Evolutionary conservation across 768 basidiomycete genomes (phyloP).

Genomic region (Russula brevipes): DNA sequence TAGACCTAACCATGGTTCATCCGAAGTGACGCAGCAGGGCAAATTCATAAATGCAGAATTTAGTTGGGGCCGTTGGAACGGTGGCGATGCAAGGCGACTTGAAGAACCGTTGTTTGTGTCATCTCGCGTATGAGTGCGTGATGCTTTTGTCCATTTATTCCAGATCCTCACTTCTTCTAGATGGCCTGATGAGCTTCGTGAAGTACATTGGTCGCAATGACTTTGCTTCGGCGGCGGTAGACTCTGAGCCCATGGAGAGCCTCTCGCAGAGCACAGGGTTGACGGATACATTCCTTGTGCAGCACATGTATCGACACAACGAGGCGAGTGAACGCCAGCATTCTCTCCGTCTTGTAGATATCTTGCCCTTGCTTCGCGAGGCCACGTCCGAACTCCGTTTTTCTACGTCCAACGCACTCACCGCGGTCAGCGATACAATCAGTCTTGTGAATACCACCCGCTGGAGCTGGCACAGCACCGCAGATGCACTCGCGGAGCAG

Average conservation of each 20-base stretch:
- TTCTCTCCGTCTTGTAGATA: conserved; percentile 32
- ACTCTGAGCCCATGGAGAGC: conserved; percentile 11
- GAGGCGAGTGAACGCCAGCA: conserved; percentile 30
- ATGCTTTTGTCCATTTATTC: not conserved
- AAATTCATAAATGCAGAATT: conserved; percentile 41
- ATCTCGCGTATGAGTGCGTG: conserved; percentile 37
- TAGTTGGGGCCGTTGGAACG: conserved; percentile 43
- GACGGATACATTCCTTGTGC: conserved; percentile 37
- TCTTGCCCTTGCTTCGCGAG: conserved; percentile 35
- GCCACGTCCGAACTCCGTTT: conserved; percentile 35
- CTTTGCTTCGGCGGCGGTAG: conserved; percentile 1
- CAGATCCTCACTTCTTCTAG: conserved; percentile 26
- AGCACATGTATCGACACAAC: conserved; percentile 31
- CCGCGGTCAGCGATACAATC: conserved; percentile 28
- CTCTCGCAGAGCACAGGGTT: conserved; percentile 18
- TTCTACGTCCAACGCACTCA: conserved; percentile 31
- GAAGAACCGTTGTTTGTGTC: conserved; percentile 35
- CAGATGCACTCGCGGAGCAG: conserved; percentile 25
- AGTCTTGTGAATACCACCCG: conserved; percentile 35
- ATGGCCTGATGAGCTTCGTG: conserved; percentile 34
- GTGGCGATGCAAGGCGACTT: conserved; percentile 38
- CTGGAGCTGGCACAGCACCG: conserved; percentile 27
- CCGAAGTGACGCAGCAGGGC: conserved; percentile 33
- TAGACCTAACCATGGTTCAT: not conserved
- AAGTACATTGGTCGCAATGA: conserved; percentile 28